Conservation (phyloP, 352 stramenopile genomes). For the Phytophthora chlamydospora region DNA sequence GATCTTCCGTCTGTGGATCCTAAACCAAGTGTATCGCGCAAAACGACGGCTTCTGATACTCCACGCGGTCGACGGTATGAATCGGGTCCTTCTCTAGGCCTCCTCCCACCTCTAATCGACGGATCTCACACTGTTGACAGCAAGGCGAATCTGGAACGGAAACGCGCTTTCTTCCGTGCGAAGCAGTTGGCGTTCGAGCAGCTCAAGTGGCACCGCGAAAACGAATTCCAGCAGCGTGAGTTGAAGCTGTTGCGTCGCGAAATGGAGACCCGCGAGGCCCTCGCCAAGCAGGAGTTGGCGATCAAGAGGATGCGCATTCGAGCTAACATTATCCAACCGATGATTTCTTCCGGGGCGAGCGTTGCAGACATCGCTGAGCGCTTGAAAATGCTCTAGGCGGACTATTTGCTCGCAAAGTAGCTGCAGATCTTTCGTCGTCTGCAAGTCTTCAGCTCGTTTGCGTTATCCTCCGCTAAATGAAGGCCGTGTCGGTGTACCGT, state of each 20-base stretch:
- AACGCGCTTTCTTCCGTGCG: slow-evolving; percentile 22
- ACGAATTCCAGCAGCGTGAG: slow-evolving; percentile 30
- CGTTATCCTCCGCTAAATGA: background rate
- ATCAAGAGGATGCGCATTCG: slow-evolving; percentile 28
- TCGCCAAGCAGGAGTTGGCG: slow-evolving; percentile 24
- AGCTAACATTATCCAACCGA: slow-evolving; percentile 27
- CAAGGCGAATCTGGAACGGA: slow-evolving; percentile 21
- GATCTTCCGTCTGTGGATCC: slow-evolving; percentile 1
- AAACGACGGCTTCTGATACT: background rate
- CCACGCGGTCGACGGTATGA: background rate
- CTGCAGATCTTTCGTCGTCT: no score
- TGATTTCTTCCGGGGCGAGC: slow-evolving; percentile 25
- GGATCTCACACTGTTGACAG: background rate
- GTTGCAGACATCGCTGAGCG: slow-evolving; percentile 16
- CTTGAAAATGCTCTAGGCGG: slow-evolving; percentile 19
- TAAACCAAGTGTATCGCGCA: background rate
- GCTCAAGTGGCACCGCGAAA: slow-evolving; percentile 24
- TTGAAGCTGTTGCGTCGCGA: slow-evolving; percentile 28
- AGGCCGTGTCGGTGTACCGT: background rate
- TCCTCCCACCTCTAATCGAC: slow-evolving; percentile 20
- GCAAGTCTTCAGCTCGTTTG: no score
- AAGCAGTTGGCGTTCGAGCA: slow-evolving; percentile 40
- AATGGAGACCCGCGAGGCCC: slow-evolving; percentile 24
- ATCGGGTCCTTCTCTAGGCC: slow-evolving; percentile 3
- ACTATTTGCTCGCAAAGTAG: no score